phyloP scores from a whole-genome alignment of 2,329 filamentous ascomycete species.

The Diaporthe caulivora region DNA sequence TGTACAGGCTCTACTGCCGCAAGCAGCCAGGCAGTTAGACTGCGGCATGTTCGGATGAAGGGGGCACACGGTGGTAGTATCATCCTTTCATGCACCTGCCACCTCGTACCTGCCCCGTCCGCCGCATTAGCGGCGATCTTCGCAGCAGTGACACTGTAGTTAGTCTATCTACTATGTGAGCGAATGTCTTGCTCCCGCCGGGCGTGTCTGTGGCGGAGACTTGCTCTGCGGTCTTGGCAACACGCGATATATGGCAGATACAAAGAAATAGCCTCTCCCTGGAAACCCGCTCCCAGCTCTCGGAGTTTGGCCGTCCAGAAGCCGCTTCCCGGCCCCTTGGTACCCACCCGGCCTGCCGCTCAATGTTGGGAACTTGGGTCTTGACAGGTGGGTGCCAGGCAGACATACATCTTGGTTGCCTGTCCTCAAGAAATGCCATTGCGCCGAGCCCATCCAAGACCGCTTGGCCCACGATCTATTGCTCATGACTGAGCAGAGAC shows the following conservation, averaged over 20 bases:
- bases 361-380: constrained; percentile 10
- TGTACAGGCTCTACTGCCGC: background rate
- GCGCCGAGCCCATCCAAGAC: constrained; percentile 3
- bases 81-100: constrained; percentile 27
- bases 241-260: background rate
- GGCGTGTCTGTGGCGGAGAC: constrained; percentile 1
- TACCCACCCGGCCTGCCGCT: constrained; percentile 23
- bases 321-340: constrained; percentile 22
- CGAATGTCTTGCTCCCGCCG: background rate
- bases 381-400: constrained; percentile 5
- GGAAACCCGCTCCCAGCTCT: background rate
- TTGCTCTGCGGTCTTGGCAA: constrained; percentile 17
- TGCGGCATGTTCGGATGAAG: constrained; percentile 27
- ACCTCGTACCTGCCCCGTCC: constrained; percentile 28
- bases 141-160: background rate
- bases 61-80: background rate
- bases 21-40: background rate
- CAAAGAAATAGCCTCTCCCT: background rate
- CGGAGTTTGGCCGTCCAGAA: constrained; percentile 34
- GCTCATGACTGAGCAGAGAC: constrained; percentile 9
- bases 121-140: constrained; percentile 29
- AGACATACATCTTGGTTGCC: background rate
- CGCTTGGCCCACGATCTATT: constrained; percentile 22
- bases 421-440: background rate
- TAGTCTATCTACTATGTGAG: background rate